Evolutionary conservation across 371 early-diverging fungal genomes (phyloP), one percentile per base, ranked within the genome.

Genomic region (Racocetra persica): DNA sequence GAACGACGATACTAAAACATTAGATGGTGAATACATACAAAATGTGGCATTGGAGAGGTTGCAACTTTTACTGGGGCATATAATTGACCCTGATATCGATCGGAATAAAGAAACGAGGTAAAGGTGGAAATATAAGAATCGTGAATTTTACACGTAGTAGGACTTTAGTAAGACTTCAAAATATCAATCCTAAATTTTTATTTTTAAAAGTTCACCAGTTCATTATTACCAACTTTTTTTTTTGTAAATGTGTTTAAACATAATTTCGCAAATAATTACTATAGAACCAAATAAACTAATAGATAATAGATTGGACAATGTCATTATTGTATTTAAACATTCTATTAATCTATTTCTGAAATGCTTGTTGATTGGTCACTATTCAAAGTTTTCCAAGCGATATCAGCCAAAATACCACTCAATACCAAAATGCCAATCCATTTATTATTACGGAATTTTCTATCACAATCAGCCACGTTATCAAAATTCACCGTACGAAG

Each of bases 391-490:
- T 69, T 14, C 69, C 69, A 69, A 11, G 24, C 11, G 24, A 45
- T 65, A 81, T 95, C 94, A 0, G 90, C 88, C 1, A 91, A 82
- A 49, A 97, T 90, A 5, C 95, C 96, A 22, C 88, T 84, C 81
- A 93, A 90, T 10, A 98, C 82, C 14, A 96, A 86, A 0, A 87
- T 91, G 4, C 97, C 98, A 20, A 94, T 87, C 91, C 92, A 91
- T 10, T 90, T 89, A 81, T 95, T 95, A 55, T 91, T 88, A 41
- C 88, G 90, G 85, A 97, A 97, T 71, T 91, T 92, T 3, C 81
- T 83, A 92, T 94, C 94, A 72, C 94, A 94, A 52, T 88, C 87
- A 14, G 85, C 85, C 4, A 94, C 89, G 67, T 91, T 86, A 77
- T 91, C 87, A 45, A 93, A 91, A 55, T 94, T 81, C 2, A 96